Evolutionary conservation across 352 stramenopile genomes (phyloP).

Genomic region (Plasmopara viticola): DNA sequence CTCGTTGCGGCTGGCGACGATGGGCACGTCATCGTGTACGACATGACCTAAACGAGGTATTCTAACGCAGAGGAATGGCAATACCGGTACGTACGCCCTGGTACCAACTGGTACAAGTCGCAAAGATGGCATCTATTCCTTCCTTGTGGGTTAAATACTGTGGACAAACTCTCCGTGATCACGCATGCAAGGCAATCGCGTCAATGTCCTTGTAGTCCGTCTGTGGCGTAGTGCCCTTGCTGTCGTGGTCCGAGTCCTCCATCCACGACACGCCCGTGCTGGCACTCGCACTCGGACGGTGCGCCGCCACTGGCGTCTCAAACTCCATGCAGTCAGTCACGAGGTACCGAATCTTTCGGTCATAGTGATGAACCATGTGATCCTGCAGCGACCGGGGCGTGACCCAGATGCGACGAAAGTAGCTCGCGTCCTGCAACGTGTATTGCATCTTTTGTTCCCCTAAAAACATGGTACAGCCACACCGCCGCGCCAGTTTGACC

Average conservation of each 20-base stretch:
- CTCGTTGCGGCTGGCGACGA: slow-evolving; percentile 79
- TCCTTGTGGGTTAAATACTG: slow-evolving; percentile 17
- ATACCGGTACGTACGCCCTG: too few relatives aligned
- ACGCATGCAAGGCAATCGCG: slow-evolving; percentile 9
- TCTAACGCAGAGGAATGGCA: too few relatives aligned
- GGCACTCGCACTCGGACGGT: slow-evolving; percentile 20
- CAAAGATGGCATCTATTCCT: too few relatives aligned
- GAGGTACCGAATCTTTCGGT: slow-evolving; percentile 58
- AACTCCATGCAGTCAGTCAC: slow-evolving; percentile 54
- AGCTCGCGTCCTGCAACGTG: slow-evolving; percentile 52
- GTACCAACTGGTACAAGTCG: too few relatives aligned
- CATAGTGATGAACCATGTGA: slow-evolving; percentile 82
- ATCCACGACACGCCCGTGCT: slow-evolving; percentile 24
- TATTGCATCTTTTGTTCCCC: slow-evolving; percentile 71
- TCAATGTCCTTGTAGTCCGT: slow-evolving; percentile 32
- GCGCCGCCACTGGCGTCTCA: slow-evolving; percentile 24
- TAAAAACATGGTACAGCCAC: slow-evolving; percentile 55
- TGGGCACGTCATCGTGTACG: slow-evolving; percentile 73
- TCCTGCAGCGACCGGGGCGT: slow-evolving; percentile 54
- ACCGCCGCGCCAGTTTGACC: slow-evolving; percentile 41
- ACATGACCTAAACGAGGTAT: slow-evolving; percentile 36
- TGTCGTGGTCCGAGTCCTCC: slow-evolving; percentile 12
- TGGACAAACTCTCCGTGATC: neutral
- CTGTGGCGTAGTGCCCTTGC: slow-evolving; percentile 16
- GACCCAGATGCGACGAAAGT: slow-evolving; percentile 67